A percentile compares a stretch with the other conserved stretches of the same genome.
These are phyloP conservation scores for Quercus aquifolioides DNA, from an alignment of 306 rosid species.

Conservation along the genomic window DNA sequence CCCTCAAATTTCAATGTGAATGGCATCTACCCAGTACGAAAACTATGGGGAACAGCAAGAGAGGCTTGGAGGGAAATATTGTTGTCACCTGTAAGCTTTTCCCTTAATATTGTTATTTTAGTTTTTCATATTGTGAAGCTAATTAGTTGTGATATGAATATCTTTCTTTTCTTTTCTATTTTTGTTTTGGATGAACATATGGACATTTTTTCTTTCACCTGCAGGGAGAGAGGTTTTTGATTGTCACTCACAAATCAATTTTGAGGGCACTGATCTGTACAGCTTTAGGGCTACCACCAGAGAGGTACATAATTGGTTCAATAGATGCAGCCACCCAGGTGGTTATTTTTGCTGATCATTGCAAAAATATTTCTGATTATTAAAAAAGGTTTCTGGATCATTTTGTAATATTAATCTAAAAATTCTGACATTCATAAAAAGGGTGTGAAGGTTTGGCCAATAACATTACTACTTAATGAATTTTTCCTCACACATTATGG, in stretches of 20 bases:
- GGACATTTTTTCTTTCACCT: conserved; percentile 5
- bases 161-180: background rate
- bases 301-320: conserved; percentile 43
- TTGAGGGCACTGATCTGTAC: conserved; percentile 73
- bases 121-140: background rate
- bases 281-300: conserved; percentile 68
- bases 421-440: background rate
- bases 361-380: conserved; percentile 11
- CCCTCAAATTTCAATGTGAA: conserved; percentile 64
- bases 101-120: background rate
- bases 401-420: background rate
- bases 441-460: background rate
- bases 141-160: background rate
- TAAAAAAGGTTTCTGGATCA: background rate
- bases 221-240: conserved; percentile 68
- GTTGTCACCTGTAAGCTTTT: conserved; percentile 56
- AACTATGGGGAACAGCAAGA: conserved; percentile 61
- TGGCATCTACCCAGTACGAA: conserved; percentile 56
- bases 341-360: background rate
- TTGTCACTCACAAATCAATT: conserved; percentile 77
- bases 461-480: background rate
- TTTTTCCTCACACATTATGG: background rate
- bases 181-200: too few species aligned
- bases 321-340: background rate
- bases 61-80: conserved; percentile 77